phyloP scores from a whole-genome alignment of 2,329 filamentous ascomycete genomes.

The Bipolaris victoriae region DNA sequence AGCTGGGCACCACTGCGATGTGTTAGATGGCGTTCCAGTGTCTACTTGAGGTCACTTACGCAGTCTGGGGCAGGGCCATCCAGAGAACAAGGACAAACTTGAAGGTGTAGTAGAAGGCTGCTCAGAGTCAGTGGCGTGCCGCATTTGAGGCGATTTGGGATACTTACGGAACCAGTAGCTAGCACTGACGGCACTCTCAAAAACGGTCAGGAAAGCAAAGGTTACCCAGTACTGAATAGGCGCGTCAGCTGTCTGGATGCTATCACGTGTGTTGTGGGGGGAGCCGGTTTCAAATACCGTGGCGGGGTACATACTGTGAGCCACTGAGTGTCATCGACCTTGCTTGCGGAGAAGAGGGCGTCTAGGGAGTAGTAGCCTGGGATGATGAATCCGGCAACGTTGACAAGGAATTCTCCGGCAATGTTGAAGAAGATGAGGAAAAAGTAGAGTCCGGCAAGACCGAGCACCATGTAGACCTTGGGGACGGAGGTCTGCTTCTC shows the following conservation, averaged over 20 bases:
- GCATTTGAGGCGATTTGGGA: background rate
- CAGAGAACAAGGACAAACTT: constrained; percentile 98
- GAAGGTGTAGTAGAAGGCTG: constrained; percentile 98
- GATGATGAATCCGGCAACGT: constrained; percentile 81
- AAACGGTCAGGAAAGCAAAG: constrained; percentile 80
- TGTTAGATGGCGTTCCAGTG: constrained; percentile 15
- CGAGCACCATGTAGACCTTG: constrained; percentile 84
- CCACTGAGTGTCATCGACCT: constrained; percentile 83
- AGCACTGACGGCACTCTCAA: constrained; percentile 82
- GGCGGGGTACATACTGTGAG: constrained; percentile 56
- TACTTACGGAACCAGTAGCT: constrained; percentile 81
- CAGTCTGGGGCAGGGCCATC: constrained; percentile 94
- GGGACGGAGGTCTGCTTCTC: constrained; percentile 83
- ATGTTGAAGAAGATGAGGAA: constrained; percentile 94
- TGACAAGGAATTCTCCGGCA: constrained; percentile 84
- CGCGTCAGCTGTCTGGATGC: constrained; percentile 22
- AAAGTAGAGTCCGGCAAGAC: constrained; percentile 79
- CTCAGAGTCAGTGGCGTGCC: constrained; percentile 19
- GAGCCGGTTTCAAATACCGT: constrained; percentile 4
- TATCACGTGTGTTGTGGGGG: background rate
- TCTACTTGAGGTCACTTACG: constrained; percentile 65
- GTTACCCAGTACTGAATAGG: constrained; percentile 78
- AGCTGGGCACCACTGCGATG: constrained; percentile 82
- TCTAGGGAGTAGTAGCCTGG: constrained; percentile 84
- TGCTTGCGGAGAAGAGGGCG: constrained; percentile 74